A percentile compares a stretch with the other conserved stretches of the same genome.
phyloP scores from a whole-genome alignment of 2,329 filamentous ascomycete species.

The Ophiocordyceps polyrhachis-furcata region DNA sequence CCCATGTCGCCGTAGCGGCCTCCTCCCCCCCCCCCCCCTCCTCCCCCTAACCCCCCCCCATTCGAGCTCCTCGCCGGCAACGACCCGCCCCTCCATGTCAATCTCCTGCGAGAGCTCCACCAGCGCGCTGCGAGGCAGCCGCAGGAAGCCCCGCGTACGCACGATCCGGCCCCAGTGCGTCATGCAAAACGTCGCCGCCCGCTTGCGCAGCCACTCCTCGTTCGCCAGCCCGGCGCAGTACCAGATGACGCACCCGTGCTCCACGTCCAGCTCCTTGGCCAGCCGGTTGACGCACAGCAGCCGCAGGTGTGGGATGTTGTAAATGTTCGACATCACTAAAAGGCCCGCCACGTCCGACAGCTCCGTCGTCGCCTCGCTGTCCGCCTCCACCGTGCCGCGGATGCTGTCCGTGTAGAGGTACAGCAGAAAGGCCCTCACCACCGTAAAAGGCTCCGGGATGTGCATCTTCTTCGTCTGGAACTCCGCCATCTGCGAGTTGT shows the following conservation, averaged over 20 bases:
- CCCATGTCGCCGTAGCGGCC: constrained; percentile 24
- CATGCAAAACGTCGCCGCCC: constrained; percentile 76
- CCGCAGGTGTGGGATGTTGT: constrained; percentile 86
- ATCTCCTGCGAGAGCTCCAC: constrained; percentile 89
- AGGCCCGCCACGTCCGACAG: constrained; percentile 81
- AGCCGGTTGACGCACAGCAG: constrained; percentile 82
- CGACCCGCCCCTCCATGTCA: constrained; percentile 77
- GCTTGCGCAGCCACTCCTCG: constrained; percentile 83
- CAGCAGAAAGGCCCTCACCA: constrained; percentile 86
- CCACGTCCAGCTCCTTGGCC: constrained; percentile 77
- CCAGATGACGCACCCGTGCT: constrained; percentile 92
- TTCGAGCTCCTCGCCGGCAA: constrained; percentile 69
- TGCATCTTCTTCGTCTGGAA: constrained; percentile 97
- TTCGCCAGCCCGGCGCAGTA: constrained; percentile 78
- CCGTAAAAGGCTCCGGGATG: constrained; percentile 86
- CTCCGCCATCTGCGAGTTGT: constrained; percentile 88
- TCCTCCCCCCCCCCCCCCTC: constrained; percentile 3
- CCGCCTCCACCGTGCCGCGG: constrained; percentile 27
- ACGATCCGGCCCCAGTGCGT: constrained; percentile 91
- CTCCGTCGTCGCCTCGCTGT: constrained; percentile 53
- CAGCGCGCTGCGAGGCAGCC: constrained; percentile 57
- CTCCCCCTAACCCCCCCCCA: constrained; percentile 23
- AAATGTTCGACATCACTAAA: constrained; percentile 94
- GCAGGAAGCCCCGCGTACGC: constrained; percentile 70
- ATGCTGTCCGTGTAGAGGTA: constrained; percentile 97